Evolutionary conservation across 208 protist genomes (phyloP).

Genomic region (Lotmaria passim): DNA sequence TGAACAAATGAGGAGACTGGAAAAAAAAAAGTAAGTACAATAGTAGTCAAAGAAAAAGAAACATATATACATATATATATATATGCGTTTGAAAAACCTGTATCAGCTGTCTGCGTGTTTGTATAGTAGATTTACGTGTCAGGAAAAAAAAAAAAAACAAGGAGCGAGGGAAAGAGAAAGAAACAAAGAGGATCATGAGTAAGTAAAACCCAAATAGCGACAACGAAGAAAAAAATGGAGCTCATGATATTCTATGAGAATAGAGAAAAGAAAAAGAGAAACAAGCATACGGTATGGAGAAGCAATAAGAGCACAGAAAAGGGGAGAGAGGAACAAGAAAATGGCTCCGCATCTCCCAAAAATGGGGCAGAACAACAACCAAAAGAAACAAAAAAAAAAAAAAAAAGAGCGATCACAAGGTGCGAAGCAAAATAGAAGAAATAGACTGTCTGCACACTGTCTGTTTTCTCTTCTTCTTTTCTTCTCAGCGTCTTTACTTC

Average conservation of each 20-base stretch:
- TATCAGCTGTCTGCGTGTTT: no score
- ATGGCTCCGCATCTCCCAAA: background rate
- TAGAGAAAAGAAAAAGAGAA: slow-evolving; percentile 11
- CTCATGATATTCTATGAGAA: no score
- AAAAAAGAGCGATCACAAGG: slow-evolving; percentile 5
- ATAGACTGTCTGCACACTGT: background rate
- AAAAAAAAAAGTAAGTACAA: no score
- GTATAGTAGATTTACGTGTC: no score
- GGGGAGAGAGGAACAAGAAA: background rate
- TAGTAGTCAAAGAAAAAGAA: no score
- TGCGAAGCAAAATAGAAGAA: slow-evolving; percentile 20
- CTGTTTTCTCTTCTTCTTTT: background rate
- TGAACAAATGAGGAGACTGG: no score
- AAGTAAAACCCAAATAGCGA: no score
- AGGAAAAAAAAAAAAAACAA: slow-evolving; percentile 37
- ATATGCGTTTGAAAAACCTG: no score
- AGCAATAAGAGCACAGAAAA: slow-evolving; percentile 4
- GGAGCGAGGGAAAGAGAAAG: no score
- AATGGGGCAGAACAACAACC: background rate
- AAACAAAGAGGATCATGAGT: no score
- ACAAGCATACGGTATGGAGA: slow-evolving; percentile 5
- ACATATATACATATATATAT: no score
- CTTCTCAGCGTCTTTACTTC: slow-evolving; percentile 2
- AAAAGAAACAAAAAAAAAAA: slow-evolving; percentile 12
- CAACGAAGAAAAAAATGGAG: no score